These are phyloP conservation scores for Tirmania nivea DNA, from an alignment of 495 filamentous ascomycete genomes.

Conservation along the genomic window DNA sequence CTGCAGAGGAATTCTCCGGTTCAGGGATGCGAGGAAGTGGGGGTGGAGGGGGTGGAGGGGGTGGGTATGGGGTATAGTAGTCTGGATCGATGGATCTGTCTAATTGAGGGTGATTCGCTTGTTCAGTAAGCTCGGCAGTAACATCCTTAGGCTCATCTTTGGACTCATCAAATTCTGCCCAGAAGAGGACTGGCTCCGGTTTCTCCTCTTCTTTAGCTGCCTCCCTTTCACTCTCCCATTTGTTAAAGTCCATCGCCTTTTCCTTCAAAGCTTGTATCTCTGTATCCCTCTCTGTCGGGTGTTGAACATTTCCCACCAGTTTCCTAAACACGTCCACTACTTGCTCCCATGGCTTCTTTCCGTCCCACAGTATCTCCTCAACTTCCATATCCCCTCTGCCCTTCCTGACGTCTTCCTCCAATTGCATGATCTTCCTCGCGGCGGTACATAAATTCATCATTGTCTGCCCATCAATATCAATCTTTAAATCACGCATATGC, in stretches of 20 bases:
- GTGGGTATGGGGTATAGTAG: background rate
- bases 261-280: background rate
- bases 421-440: background rate
- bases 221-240: background rate
- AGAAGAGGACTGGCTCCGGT: background rate
- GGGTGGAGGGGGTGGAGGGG: background rate
- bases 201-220: background rate
- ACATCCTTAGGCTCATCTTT: background rate
- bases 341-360: background rate
- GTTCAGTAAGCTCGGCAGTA: background rate
- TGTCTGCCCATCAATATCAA: conserved; percentile 4
- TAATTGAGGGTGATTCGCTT: background rate
- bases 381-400: background rate
- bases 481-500: background rate
- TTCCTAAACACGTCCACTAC: conserved; percentile 4
- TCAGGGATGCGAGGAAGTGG: background rate
- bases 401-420: background rate
- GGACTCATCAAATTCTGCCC: background rate
- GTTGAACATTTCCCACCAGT: background rate
- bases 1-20: too few species aligned
- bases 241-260: background rate
- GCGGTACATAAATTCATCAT: conserved; percentile 11
- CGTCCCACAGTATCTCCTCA: conserved; percentile 4
- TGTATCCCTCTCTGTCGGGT: background rate
- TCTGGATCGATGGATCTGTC: background rate